A percentile compares a stretch with the other conserved stretches of the same genome.
These are phyloP conservation scores for Beta lomatogona DNA, from an alignment of 179 eudicot species.

Conservation along the genomic window DNA sequence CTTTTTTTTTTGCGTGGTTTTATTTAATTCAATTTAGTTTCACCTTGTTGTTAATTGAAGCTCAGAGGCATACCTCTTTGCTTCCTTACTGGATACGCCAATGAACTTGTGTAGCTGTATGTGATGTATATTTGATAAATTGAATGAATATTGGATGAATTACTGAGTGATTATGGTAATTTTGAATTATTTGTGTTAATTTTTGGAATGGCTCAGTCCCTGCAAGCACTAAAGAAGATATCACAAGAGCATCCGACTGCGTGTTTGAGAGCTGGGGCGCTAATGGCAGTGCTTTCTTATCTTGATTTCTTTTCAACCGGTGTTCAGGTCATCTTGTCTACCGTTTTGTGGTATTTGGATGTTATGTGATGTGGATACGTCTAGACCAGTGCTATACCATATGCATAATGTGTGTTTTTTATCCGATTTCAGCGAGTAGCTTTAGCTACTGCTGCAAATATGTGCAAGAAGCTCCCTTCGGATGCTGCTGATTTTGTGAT, in stretches of 20 bases:
- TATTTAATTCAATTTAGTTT: neutral
- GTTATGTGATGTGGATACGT: neutral
- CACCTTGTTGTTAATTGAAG: neutral
- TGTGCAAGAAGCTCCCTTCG: slow-evolving; percentile 97
- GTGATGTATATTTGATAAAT: neutral
- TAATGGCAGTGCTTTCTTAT: slow-evolving; percentile 98
- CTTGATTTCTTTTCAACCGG: slow-evolving; percentile 98
- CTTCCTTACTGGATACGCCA: neutral
- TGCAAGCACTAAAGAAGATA: slow-evolving; percentile 98
- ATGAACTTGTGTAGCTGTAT: neutral
- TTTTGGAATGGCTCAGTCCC: slow-evolving; percentile 55
- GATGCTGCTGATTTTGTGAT: slow-evolving; percentile 99
- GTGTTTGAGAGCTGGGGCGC: slow-evolving; percentile 95
- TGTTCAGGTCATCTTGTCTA: slow-evolving; percentile 65
- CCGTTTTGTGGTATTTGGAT: slow-evolving; percentile 1
- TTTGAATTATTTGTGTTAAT: neutral
- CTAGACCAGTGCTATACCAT: neutral
- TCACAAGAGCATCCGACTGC: slow-evolving; percentile 99
- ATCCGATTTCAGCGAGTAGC: slow-evolving; percentile 76
- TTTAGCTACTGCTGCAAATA: slow-evolving; percentile 96
- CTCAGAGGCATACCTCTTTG: neutral
- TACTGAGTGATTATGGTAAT: neutral
- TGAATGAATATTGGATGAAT: slow-evolving; percentile 1
- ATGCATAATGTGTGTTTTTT: neutral
- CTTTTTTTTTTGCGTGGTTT: neutral